A percentile compares a stretch with the other conserved stretches of the same genome.
Conservation (phyloP, 225 moss, liverwort and hornwort species). For the Takakia lepidozioides region DNA sequence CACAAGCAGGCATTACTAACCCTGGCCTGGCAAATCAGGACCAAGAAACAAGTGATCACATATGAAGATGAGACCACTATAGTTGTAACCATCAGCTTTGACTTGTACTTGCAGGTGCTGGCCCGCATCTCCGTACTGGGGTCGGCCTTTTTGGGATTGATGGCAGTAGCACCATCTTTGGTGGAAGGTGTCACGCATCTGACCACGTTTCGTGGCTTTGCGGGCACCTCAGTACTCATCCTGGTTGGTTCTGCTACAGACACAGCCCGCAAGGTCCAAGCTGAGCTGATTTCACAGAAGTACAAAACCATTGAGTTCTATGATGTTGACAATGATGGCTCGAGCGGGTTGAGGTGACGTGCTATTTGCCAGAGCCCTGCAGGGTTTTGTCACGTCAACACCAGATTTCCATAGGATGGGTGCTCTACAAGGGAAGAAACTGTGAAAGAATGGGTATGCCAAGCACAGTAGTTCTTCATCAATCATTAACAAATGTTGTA, state of each 20-base stretch:
- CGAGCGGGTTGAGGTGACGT: constrained; percentile 15
- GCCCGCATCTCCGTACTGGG: constrained; percentile 79
- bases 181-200: constrained; percentile 90
- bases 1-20: too few relatives aligned
- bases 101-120: constrained; percentile 71
- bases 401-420: too few relatives aligned
- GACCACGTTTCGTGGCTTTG: constrained; percentile 78
- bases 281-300: constrained; percentile 82
- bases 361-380: too few relatives aligned
- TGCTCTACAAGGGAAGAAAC: too few relatives aligned
- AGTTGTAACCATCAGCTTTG: too few relatives aligned
- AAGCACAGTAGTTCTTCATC: too few relatives aligned
- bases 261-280: constrained; percentile 78
- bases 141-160: constrained; percentile 69
- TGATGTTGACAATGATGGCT: constrained; percentile 28
- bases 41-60: too few relatives aligned
- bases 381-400: too few relatives aligned
- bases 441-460: too few relatives aligned
- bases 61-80: too few relatives aligned
- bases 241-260: constrained; percentile 83
- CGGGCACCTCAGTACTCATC: constrained; percentile 75
- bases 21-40: too few relatives aligned
- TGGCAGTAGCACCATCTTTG: constrained; percentile 75
- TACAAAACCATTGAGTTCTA: constrained; percentile 78
- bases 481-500: too few relatives aligned